A percentile compares a stretch with the other conserved stretches of the same genome.
These are phyloP conservation scores for Daldinia childiae DNA, from an alignment of 495 filamentous ascomycete genomes.

Conservation along the genomic window DNA sequence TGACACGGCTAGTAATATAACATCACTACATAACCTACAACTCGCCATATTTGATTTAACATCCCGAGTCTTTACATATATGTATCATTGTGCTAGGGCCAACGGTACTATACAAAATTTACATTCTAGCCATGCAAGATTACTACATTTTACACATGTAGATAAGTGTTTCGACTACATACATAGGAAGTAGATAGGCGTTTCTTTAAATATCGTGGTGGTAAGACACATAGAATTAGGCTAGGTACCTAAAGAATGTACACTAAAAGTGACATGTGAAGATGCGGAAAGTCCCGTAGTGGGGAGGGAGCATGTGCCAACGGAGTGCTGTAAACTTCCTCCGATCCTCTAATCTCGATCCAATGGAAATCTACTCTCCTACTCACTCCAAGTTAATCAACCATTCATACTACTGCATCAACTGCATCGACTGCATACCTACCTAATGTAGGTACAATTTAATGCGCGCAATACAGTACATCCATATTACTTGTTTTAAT, in stretches of 20 bases:
- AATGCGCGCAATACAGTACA: slow-evolving; percentile 23
- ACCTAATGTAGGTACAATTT: slow-evolving; percentile 18
- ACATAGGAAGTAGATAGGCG: neutral
- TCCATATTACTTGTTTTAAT: slow-evolving; percentile 12
- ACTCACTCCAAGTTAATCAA: slow-evolving; percentile 15
- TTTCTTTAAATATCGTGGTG: neutral
- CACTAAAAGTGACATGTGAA: slow-evolving; percentile 38
- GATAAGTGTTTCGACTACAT: neutral
- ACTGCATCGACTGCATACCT: slow-evolving; percentile 12
- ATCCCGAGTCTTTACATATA: neutral
- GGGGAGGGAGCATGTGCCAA: slow-evolving; percentile 7
- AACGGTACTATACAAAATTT: neutral
- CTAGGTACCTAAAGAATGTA: neutral
- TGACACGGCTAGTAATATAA: neutral
- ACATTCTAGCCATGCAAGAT: neutral
- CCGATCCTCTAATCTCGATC: slow-evolving; percentile 17
- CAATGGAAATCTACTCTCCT: slow-evolving; percentile 23
- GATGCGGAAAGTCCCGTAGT: slow-evolving; percentile 43
- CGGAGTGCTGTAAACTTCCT: slow-evolving; percentile 14
- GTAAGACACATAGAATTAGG: neutral
- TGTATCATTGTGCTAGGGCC: neutral
- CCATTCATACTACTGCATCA: slow-evolving; percentile 8
- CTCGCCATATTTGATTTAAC: neutral
- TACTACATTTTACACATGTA: neutral
- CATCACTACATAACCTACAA: neutral